Evolutionary conservation across 192 early-diverging fungal species (phyloP).

Genomic region (Mortierella alpina): DNA sequence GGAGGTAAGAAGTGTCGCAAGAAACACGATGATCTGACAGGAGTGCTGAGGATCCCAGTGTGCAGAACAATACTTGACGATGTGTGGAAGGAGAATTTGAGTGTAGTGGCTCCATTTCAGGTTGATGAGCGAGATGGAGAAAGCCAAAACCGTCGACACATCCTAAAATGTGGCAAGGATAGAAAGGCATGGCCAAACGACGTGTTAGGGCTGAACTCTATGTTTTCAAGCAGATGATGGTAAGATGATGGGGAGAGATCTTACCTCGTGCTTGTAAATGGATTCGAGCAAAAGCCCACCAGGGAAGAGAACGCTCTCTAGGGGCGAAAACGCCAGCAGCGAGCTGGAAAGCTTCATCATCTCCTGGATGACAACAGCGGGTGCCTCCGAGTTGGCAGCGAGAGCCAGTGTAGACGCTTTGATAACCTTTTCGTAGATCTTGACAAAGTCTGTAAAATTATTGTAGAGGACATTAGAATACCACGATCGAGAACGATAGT

Average conservation of each 20-base stretch:
- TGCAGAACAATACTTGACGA: conserved; percentile 64
- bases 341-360: conserved; percentile 40
- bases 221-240: neutral
- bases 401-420: conserved; percentile 54
- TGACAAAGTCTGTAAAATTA: conserved; percentile 55
- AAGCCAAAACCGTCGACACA: conserved; percentile 67
- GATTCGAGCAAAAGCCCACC: conserved; percentile 60
- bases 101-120: conserved; percentile 78
- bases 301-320: conserved; percentile 57
- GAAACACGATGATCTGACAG: conserved; percentile 58
- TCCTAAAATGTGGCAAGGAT: conserved; percentile 51
- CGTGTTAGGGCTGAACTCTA: neutral
- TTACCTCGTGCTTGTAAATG: conserved; percentile 61
- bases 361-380: conserved; percentile 41
- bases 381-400: conserved; percentile 12
- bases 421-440: conserved; percentile 52
- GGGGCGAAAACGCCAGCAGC: conserved; percentile 27
- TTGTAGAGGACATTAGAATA: neutral
- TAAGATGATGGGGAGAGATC: neutral
- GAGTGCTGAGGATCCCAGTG: conserved; percentile 47
- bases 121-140: conserved; percentile 73
- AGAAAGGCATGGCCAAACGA: neutral
- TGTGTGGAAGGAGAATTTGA: conserved; percentile 78
- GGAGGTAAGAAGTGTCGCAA: conserved; percentile 58
- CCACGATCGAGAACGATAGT: neutral